Base-by-base conservation (phyloP, 2,329 filamentous ascomycete species). In the Calonectria hongkongensis region DNA sequence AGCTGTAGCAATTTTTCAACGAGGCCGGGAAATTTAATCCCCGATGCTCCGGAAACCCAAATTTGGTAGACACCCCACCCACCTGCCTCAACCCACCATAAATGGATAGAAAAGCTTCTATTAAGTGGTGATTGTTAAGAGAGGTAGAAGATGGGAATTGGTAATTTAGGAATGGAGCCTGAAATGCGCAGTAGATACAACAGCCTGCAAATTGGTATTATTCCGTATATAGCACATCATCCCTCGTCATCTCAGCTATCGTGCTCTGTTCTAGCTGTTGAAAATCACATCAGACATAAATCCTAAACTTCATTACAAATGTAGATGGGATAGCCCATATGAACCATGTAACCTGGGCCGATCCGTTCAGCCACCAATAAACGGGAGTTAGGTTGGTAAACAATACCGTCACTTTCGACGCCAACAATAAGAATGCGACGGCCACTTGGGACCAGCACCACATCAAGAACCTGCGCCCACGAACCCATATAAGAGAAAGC, bases 1-100 rank as follows among this genome's bases (percentile, higher is more conserved):
- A 62, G 56, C 21, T 43, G 71, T 54, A 74, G 73, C 67, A 78
- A 74, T 79, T 79, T 79, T 79, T 79, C 74, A 78, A 56, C 21
- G 12, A 16, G 3, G 5, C 12, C 72, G 75, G 77, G 70, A 73
- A 65, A 62, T 74, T 51, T 30, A 63, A 74, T 72, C 15, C 10
- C 65, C 70, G 65, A 27, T 5, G 10, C 18, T 43, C 63, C 47
- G 69, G 48, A 50, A 25, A 65, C 16, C 25, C 16, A 33, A 47
- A 30, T 6, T 21, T 30, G 63, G n/a, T 25, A n/a, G n/a, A 45
- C 13, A 33, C 65, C 50, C 50, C 39, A 45, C 50, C 16, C 27
- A 5, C n/a, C 10, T 21, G 27, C 3, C 36, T 33, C 21, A 60
- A 6, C 12, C 33, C 33, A 13, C 33, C 33, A 36, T 10, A 36